Evolutionary conservation across 106 monocot species (phyloP), one percentile per base, ranked within the genome.

Genomic region (Acorus gramineus): DNA sequence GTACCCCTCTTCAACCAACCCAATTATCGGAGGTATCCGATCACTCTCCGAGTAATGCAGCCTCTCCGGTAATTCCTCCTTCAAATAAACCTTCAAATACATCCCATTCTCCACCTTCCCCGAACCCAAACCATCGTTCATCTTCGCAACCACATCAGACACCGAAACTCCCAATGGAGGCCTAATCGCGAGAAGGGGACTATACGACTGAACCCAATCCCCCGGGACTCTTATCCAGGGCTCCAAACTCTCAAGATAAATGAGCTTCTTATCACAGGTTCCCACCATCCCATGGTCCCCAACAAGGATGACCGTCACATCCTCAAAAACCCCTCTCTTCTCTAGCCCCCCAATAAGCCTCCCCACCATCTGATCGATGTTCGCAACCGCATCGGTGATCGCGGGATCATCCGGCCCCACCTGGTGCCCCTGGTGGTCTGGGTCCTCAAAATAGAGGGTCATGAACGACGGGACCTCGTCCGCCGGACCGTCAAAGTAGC

Each of bases 241-340:
- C 0, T 66, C 60, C 4, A 87, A 52, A 61, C 80, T 83, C 3
- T 80, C 80, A 3, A 87, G 73, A 76, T 72, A 84, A 11, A 87
- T 78, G 3, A 72, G 49, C 64, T 77, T 81, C 4, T 59, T 11
- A 63, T 84, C 87, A 49, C 87, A 87, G 6, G 53, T 78, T 5
- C 72, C 72, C 1, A 81, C 87, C 83, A 87, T 87, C 11, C 87
- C 87, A 50, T 87, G 87, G 57, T 87, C 87, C 0, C 87, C 83
- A 4, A 83, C 8, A 43, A 87, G 56, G 47, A 87, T 80, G 0
- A 87, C 5, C 12, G 60, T 74, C 7, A 87, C 87, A 28, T 87
- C 77, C 7, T 87, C 80, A 43, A 80, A 87, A 13, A 87, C 60
- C 0, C 68, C 66, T 69, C 83, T 71, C 11, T 75, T 57, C 48